Percentiles rank a stretch among this genome's conserved stretches.
phyloP scores from a whole-genome alignment of 2,329 filamentous ascomycete genomes.

The Raffaelea arxii region DNA sequence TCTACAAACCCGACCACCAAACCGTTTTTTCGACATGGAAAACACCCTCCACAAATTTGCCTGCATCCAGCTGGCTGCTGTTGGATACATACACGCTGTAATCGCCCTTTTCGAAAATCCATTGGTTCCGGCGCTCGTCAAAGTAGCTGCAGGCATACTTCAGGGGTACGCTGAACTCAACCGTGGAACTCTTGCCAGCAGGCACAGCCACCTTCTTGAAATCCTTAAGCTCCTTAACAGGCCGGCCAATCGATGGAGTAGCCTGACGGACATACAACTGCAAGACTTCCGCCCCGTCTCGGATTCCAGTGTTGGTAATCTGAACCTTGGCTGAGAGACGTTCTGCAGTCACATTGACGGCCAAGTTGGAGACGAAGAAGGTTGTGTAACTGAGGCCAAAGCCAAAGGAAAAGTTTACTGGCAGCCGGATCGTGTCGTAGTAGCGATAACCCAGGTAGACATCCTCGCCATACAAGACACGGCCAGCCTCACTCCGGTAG shows the following conservation, averaged over 20 bases:
- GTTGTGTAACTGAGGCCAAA: constrained; percentile 71
- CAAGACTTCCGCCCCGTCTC: constrained; percentile 43
- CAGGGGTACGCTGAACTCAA: background rate
- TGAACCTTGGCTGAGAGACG: constrained; percentile 35
- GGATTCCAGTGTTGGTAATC: constrained; percentile 34
- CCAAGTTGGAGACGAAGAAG: constrained; percentile 37
- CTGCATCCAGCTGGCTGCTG: constrained; percentile 6
- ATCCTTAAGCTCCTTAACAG: constrained; percentile 44
- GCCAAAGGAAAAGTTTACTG: constrained; percentile 66
- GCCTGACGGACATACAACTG: constrained; percentile 36
- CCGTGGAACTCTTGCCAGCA: background rate
- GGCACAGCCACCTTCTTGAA: constrained; percentile 37
- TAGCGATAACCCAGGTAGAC: constrained; percentile 74
- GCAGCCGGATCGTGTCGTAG: constrained; percentile 61
- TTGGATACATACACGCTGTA: constrained; percentile 6
- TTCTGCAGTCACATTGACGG: background rate
- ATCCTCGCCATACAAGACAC: constrained; percentile 69
- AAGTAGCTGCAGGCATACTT: constrained; percentile 9
- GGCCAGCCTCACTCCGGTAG: constrained; percentile 59
- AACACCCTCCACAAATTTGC: background rate
- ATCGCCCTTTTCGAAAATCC: constrained; percentile 4
- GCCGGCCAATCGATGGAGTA: constrained; percentile 28
- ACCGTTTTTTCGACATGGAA: background rate
- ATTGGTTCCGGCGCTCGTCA: constrained; percentile 5
- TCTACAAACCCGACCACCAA: background rate